Conservation (phyloP, 108 stramenopile genomes). For the Epipyxis sp. region DNA sequence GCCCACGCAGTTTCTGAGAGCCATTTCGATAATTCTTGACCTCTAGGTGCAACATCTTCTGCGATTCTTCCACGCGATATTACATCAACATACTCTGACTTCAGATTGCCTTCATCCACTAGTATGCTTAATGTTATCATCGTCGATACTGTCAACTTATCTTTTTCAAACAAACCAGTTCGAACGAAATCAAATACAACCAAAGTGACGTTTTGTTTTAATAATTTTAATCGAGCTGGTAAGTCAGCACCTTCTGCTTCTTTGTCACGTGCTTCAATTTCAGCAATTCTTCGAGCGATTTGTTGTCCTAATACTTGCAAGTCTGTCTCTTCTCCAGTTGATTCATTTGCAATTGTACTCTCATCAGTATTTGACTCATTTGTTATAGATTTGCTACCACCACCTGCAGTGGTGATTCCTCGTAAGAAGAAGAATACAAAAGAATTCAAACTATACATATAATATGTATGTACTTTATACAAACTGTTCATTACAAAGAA, state of each 20-base stretch:
- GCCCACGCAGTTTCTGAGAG: slow-evolving; percentile 22
- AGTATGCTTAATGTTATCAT: slow-evolving; percentile 41
- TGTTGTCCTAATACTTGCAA: slow-evolving; percentile 1
- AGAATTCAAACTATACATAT: slow-evolving; percentile 46
- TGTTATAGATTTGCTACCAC: background rate
- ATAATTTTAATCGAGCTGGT: background rate
- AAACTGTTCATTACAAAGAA: slow-evolving; percentile 49
- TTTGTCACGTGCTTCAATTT: slow-evolving; percentile 29
- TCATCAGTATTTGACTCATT: slow-evolving; percentile 5
- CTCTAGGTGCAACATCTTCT: slow-evolving; percentile 19
- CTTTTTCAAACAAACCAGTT: slow-evolving; percentile 32
- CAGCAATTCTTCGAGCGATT: slow-evolving; percentile 20
- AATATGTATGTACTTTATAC: slow-evolving; percentile 46
- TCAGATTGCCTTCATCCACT: slow-evolving; percentile 21
- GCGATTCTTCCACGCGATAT: slow-evolving; percentile 1
- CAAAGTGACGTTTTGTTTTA: background rate
- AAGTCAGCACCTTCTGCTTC: slow-evolving; percentile 7
- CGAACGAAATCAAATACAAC: slow-evolving; percentile 26
- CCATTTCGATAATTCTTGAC: slow-evolving; percentile 17
- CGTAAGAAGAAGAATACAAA: slow-evolving; percentile 48
- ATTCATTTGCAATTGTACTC: background rate
- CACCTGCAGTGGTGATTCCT: slow-evolving; percentile 36
- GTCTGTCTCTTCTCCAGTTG: background rate
- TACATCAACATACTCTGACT: background rate
- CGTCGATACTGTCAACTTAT: slow-evolving; percentile 51